Percentiles rank a stretch among this genome's conserved stretches.
phyloP scores from a whole-genome alignment of 371 early-diverging fungal genomes.

The Basidiobolus meristosporus region DNA sequence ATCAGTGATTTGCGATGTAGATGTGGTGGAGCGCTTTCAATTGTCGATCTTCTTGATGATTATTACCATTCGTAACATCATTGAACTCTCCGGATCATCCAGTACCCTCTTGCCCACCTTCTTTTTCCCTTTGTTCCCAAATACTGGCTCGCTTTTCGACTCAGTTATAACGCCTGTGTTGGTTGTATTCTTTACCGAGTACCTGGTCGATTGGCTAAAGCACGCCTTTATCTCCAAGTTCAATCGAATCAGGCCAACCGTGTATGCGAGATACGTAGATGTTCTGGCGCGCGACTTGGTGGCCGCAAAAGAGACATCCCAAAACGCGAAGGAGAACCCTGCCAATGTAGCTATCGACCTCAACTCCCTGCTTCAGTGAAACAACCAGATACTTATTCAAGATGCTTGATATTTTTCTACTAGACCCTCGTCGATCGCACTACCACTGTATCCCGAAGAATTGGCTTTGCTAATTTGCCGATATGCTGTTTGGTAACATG shows the following conservation, averaged over 20 bases:
- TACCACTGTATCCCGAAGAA: conserved; percentile 68
- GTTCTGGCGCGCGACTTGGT: conserved; percentile 76
- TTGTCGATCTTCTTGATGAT: conserved; percentile 65
- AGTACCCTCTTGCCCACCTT: conserved; percentile 31
- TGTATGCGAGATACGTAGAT: conserved; percentile 74
- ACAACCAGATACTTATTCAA: background rate
- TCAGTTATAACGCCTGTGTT: conserved; percentile 54
- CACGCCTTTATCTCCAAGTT: conserved; percentile 95
- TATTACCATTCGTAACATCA: conserved; percentile 71
- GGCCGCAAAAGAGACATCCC: conserved; percentile 5
- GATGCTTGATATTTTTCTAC: background rate
- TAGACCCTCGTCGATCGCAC: conserved; percentile 58
- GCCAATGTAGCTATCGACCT: conserved; percentile 1
- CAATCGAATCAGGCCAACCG: conserved; percentile 76
- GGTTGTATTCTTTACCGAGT: conserved; percentile 70
- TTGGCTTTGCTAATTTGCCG: conserved; percentile 82
- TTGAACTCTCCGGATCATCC: conserved; percentile 64
- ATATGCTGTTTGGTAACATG: conserved; percentile 60
- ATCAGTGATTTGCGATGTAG: conserved; percentile 12
- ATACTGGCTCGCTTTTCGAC: conserved; percentile 5
- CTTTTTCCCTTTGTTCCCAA: conserved; percentile 36
- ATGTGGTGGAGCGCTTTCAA: conserved; percentile 92
- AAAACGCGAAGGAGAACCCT: background rate
- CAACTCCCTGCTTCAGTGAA: conserved; percentile 7
- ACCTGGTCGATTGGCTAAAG: conserved; percentile 93